Base-by-base conservation (phyloP, 805 yeast species). In the Candida cerambycidarum region DNA sequence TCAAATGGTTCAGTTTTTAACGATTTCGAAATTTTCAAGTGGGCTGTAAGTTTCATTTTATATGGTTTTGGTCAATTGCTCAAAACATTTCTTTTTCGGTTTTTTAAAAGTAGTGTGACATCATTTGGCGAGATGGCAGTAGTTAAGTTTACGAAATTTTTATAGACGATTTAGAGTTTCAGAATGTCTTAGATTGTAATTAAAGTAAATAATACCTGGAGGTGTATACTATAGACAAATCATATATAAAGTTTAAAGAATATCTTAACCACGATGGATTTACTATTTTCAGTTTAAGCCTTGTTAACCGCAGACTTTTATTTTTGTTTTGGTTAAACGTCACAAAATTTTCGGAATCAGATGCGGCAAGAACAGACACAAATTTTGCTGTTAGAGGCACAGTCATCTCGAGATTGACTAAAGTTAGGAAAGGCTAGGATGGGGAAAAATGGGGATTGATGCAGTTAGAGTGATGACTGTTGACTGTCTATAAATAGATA, bases 31-130 rank as follows among this genome's bases (percentile, higher is more conserved):
- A 32, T 14, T 11, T 32, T 18, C 12, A 5, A 17, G 35, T 18
- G 35, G n/a, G 35, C 24, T 32, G 10, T 32, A 32, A 32, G 18
- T 32, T 18, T 32, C 35, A 32, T 18, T 32, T 32, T 32, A 32
- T 32, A 32, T 11, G 17, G 12, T 18, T 12, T 18, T 12, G 24
- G 29, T 25, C 25, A 18, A 32, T 32, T 32, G 35, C 35, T 32
- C 35, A 32, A 32, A 32, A 32, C 35, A 32, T n/a, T 32, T 15
- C 32, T 29, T 29, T 29, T 29, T 29, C 8, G 15, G 8, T 31
- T 17, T 32, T 32, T 18, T 32, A 18, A 32, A 11, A 19, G 35
- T 32, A 32, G 35, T 32, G 35, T 32, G 35, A 32, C 25, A 32
- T 18, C 35, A 32, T 32, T 21, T 7, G 24, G 17, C 6, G 25